These are phyloP conservation scores for Chlorella sp. DNA, from an alignment of 139 green algal species.

Conservation along the genomic window DNA sequence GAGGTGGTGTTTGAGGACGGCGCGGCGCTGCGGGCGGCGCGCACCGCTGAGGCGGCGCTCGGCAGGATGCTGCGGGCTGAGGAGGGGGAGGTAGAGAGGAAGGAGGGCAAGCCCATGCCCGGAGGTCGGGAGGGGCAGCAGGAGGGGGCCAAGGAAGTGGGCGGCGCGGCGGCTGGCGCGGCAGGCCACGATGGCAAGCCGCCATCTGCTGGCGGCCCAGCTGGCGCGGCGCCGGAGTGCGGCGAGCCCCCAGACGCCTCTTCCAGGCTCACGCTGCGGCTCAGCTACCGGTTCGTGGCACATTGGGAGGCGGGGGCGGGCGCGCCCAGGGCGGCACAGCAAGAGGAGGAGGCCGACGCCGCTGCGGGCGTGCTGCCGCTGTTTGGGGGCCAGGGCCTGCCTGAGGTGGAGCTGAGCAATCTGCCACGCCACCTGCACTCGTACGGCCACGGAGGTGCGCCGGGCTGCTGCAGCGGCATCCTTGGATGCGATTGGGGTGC, in stretches of 20 bases:
- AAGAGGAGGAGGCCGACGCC: not conserved
- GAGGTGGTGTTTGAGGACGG: not conserved
- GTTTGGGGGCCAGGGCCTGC: no score
- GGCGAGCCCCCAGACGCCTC: not conserved
- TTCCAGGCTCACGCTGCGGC: not conserved
- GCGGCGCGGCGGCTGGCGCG: not conserved
- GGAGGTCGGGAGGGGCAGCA: not conserved
- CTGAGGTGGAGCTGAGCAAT: not conserved
- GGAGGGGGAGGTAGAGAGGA: not conserved
- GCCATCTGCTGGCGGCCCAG: not conserved
- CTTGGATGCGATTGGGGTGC: not conserved
- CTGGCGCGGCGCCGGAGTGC: not conserved
- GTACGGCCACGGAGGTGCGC: conserved; percentile 10
- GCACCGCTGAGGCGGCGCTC: not conserved
- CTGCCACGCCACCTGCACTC: conserved; percentile 14
- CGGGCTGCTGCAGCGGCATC: not conserved
- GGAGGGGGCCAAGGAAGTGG: not conserved
- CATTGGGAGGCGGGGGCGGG: not conserved
- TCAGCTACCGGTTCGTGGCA: not conserved
- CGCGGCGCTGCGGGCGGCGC: not conserved
- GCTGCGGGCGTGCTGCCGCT: not conserved
- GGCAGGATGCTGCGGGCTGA: not conserved
- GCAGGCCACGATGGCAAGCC: not conserved
- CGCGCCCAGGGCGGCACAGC: not conserved
- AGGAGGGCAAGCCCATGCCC: not conserved